Percentiles rank a stretch among this genome's conserved stretches.
These are phyloP conservation scores for Scalesia atractyloides DNA, from an alignment of 129 eudicot genomes.

Conservation along the genomic window DNA sequence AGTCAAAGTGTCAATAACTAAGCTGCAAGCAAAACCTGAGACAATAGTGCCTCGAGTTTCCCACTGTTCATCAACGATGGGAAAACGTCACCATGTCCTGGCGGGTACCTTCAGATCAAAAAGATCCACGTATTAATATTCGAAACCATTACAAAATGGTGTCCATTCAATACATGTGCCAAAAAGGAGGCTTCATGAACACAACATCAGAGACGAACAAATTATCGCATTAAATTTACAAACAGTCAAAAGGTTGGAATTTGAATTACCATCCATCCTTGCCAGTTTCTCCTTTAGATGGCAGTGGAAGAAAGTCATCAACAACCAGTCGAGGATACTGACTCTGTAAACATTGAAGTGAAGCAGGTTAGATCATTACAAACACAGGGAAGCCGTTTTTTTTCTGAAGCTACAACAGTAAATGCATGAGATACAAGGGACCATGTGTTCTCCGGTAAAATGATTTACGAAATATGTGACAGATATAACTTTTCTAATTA, in stretches of 20 bases:
- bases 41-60: conserved; percentile 76
- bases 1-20: background rate
- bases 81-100: conserved; percentile 99
- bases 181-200: conserved; percentile 14
- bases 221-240: background rate
- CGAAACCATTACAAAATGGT: background rate
- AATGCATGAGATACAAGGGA: background rate
- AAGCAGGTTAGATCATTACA: conserved; percentile 26
- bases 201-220: background rate
- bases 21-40: conserved; percentile 27
- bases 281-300: conserved; percentile 82
- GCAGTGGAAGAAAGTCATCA: conserved; percentile 84
- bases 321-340: conserved; percentile 93
- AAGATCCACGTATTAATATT: background rate
- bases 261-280: conserved; percentile 89
- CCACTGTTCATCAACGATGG: conserved; percentile 95
- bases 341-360: conserved; percentile 50
- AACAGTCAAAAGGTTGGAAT: background rate
- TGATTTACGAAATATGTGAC: background rate
- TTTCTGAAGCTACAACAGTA: background rate
- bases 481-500: background rate
- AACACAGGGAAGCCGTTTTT: background rate
- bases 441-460: conserved; percentile 5
- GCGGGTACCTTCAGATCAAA: conserved; percentile 79
- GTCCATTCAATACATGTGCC: background rate